phyloP scores from a whole-genome alignment of 2,329 filamentous ascomycete genomes.

The Clonostachys byssicola region DNA sequence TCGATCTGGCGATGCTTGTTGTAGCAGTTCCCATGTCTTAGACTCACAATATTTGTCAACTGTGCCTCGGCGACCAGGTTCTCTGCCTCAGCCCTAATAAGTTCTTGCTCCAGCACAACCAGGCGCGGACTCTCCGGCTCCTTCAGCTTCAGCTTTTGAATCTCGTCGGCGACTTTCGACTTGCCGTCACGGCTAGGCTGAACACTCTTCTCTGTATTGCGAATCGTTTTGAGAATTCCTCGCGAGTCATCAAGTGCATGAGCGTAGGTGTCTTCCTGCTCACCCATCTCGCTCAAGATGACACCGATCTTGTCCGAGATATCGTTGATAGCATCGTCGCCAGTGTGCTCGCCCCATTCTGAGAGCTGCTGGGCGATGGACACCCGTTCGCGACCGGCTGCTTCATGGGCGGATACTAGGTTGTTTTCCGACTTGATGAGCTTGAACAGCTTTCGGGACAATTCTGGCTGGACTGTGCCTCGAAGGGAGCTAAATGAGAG shows the following conservation, averaged over 20 bases:
- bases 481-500: constrained; percentile 87
- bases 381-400: constrained; percentile 78
- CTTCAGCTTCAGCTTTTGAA: constrained; percentile 85
- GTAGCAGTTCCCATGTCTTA: neutral
- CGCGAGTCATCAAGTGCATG: constrained; percentile 85
- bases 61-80: constrained; percentile 95
- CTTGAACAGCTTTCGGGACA: constrained; percentile 83
- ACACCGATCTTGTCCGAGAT: constrained; percentile 95
- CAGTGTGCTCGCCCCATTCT: constrained; percentile 92
- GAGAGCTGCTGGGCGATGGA: constrained; percentile 87
- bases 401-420: constrained; percentile 78
- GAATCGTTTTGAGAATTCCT: constrained; percentile 79
- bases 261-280: constrained; percentile 87
- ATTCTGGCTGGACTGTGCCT: constrained; percentile 78
- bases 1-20: neutral
- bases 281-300: constrained; percentile 84
- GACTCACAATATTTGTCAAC: constrained; percentile 82
- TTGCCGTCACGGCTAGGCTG: constrained; percentile 88
- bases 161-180: constrained; percentile 86
- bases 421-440: constrained; percentile 95
- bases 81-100: constrained; percentile 93
- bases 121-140: constrained; percentile 82
- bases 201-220: constrained; percentile 93
- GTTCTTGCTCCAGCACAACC: constrained; percentile 87
- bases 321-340: constrained; percentile 82